These are phyloP conservation scores for Colletotrichum musicola DNA, from an alignment of 2,329 filamentous ascomycete genomes.

Conservation along the genomic window DNA sequence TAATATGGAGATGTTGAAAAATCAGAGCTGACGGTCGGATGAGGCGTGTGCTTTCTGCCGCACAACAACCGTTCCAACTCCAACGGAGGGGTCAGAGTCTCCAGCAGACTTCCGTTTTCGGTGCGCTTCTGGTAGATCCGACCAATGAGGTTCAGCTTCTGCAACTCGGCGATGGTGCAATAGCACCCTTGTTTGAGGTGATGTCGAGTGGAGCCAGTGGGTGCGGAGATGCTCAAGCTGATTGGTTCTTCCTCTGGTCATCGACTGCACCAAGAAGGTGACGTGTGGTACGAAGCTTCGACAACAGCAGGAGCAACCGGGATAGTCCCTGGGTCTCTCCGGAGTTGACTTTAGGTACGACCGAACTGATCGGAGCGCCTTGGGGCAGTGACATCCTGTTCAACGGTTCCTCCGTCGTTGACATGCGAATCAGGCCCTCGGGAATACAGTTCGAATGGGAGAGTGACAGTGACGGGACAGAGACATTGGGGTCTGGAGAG, in stretches of 20 bases:
- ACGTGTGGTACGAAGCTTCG: conserved; percentile 30
- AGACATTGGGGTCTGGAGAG: conserved; percentile 7
- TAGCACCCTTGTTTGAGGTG: conserved; percentile 38
- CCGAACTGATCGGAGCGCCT: conserved; percentile 12
- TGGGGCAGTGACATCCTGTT: not conserved
- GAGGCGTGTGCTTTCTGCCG: conserved; percentile 11
- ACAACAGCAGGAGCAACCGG: not conserved
- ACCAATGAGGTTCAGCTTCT: conserved; percentile 38
- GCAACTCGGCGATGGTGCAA: conserved; percentile 40
- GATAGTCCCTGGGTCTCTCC: conserved; percentile 14
- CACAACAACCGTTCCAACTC: conserved; percentile 24
- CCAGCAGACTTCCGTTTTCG: conserved; percentile 32
- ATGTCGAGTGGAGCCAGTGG: conserved; percentile 28
- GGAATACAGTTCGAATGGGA: not conserved
- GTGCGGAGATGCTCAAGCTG: conserved; percentile 33
- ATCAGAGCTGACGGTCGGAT: conserved; percentile 30
- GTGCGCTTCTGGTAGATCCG: conserved; percentile 2
- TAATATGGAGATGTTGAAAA: conserved; percentile 37
- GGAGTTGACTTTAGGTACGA: conserved; percentile 1
- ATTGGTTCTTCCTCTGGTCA: conserved; percentile 20
- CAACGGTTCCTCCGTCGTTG: not conserved
- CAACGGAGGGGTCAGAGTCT: conserved; percentile 19
- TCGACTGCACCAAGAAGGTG: not conserved
- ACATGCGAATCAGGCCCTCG: conserved; percentile 11
- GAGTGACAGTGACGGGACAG: not conserved